These are phyloP conservation scores for Chamaenerion angustifolium DNA, from an alignment of 345 rosid species.

Conservation along the genomic window DNA sequence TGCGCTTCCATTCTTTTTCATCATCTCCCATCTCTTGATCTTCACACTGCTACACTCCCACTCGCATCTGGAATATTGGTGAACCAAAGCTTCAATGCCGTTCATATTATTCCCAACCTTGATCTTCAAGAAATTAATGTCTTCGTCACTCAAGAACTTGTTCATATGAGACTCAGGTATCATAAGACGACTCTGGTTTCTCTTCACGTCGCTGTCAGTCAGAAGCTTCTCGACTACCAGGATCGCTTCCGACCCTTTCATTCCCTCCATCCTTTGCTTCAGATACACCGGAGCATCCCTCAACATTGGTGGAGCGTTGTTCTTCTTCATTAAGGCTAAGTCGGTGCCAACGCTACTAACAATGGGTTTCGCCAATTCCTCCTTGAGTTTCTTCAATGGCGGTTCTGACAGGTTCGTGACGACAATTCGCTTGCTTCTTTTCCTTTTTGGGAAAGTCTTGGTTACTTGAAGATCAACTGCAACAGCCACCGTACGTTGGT, in stretches of 20 bases:
- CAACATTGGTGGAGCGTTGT: neutral
- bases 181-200: neutral
- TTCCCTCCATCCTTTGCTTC: neutral
- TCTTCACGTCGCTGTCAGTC: neutral
- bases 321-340: too few species aligned
- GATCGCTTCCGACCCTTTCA: neutral
- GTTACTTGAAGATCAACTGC: too few species aligned
- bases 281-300: neutral
- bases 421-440: too few species aligned
- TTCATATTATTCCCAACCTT: neutral
- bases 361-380: too few species aligned
- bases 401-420: too few species aligned
- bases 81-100: neutral
- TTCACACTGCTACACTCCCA: neutral
- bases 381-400: too few species aligned
- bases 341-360: too few species aligned
- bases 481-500: too few species aligned
- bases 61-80: neutral
- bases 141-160: neutral
- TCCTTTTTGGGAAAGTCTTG: too few species aligned
- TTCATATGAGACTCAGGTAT: neutral
- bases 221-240: neutral
- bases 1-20: neutral
- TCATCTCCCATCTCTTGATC: constrained; percentile 1
- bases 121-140: neutral